A percentile compares a stretch with the other conserved stretches of the same genome.
These are phyloP conservation scores for Lichtheimia ornata DNA, from an alignment of 371 early-diverging fungal genomes.

Conservation along the genomic window DNA sequence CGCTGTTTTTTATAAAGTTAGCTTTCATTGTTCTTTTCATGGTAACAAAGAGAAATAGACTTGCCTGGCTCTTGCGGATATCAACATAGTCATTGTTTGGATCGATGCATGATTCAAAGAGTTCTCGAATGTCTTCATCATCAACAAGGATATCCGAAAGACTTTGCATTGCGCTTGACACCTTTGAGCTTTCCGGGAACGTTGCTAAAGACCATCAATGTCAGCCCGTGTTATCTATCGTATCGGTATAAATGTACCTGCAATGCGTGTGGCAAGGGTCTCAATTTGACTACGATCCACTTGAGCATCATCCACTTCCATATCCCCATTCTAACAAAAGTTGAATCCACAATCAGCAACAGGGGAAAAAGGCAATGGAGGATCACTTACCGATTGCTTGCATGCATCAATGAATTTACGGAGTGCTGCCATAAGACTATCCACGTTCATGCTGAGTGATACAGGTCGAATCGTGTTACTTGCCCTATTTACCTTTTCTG, in stretches of 20 bases:
- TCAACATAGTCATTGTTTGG: conserved; percentile 29
- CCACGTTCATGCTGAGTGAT: not conserved
- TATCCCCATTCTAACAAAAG: conserved; percentile 15
- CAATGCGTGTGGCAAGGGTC: conserved; percentile 43
- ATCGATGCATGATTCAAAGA: conserved; percentile 22
- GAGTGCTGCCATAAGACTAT: not conserved
- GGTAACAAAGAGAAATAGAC: not conserved
- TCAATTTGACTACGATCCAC: conserved; percentile 21
- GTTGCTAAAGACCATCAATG: conserved; percentile 19
- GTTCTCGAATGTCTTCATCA: conserved; percentile 21
- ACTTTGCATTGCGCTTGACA: conserved; percentile 26
- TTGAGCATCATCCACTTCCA: conserved; percentile 21
- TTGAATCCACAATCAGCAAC: too few relatives aligned
- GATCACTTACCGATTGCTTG: not conserved
- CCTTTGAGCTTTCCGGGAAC: conserved; percentile 63
- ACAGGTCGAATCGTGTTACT: not conserved
- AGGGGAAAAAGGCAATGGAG: too few relatives aligned
- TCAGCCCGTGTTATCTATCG: too few relatives aligned
- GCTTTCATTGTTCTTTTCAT: too few relatives aligned
- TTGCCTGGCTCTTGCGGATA: conserved; percentile 9
- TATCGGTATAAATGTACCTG: too few relatives aligned
- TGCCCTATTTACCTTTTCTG: conserved; percentile 42
- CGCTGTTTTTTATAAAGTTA: too few relatives aligned
- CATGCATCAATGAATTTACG: conserved; percentile 3
- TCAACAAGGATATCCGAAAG: conserved; percentile 20